phyloP scores from a whole-genome alignment of 78 protist genomes.

The Creolimax fragrantissima region DNA sequence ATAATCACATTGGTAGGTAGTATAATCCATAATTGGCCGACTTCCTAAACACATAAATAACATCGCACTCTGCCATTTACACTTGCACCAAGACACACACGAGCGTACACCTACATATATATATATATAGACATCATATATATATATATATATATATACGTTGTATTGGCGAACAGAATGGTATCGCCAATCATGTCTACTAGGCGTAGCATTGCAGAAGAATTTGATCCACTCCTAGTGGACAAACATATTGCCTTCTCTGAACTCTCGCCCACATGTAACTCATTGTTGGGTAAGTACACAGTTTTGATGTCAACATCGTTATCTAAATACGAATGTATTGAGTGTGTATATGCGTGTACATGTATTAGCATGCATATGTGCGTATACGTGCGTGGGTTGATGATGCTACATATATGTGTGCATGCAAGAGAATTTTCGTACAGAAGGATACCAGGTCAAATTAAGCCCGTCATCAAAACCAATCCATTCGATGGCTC shows the following conservation, averaged over 20 bases:
- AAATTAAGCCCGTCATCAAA: not conserved
- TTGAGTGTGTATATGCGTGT: not conserved
- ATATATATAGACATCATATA: not conserved
- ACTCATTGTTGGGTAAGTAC: too few relatives aligned
- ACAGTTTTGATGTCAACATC: too few relatives aligned
- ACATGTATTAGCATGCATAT: not conserved
- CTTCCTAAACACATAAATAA: not conserved
- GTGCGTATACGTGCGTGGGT: not conserved
- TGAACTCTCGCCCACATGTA: too few relatives aligned
- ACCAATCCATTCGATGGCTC: not conserved
- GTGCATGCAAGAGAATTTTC: not conserved
- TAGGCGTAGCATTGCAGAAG: too few relatives aligned
- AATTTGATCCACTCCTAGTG: too few relatives aligned
- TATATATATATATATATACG: not conserved
- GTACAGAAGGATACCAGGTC: not conserved
- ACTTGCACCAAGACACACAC: not conserved
- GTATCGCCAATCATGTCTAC: too few relatives aligned
- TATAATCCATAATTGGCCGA: not conserved
- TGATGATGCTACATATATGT: not conserved
- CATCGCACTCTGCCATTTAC: too few relatives aligned
- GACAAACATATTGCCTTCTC: too few relatives aligned
- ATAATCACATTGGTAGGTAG: not conserved
- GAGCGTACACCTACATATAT: too few relatives aligned
- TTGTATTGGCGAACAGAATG: not conserved
- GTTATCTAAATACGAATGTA: too few relatives aligned